Percentiles rank a stretch among this genome's conserved stretches.
Conservation (phyloP, 164 flowering plant genomes). For the Vitis amurensis region DNA sequence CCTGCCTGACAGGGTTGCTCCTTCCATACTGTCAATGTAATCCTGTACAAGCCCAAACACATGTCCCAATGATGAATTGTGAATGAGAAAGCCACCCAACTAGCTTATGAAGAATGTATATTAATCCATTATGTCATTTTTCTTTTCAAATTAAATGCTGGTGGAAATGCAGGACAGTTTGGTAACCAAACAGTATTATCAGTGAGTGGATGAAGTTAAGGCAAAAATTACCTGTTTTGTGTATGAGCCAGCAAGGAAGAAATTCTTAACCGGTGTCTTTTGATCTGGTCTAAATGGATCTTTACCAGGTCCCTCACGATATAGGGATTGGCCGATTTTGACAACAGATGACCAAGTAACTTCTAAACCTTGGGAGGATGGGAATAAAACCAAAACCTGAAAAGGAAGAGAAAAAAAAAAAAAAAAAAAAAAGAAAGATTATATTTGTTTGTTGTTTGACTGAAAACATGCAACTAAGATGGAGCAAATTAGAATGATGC, state of each 20-base stretch:
- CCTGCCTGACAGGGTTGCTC: slow-evolving; percentile 93
- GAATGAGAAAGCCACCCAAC: no score
- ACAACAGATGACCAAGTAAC: slow-evolving; percentile 94
- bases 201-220: neutral
- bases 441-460: neutral
- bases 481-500: neutral
- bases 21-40: slow-evolving; percentile 98
- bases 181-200: no score
- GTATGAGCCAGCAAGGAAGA: slow-evolving; percentile 98
- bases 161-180: no score
- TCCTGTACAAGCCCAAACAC: slow-evolving; percentile 47
- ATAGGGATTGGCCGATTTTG: slow-evolving; percentile 89
- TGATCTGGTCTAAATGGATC: slow-evolving; percentile 97
- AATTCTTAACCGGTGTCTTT: slow-evolving; percentile 82
- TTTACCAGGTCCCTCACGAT: slow-evolving; percentile 92
- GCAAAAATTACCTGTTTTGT: slow-evolving; percentile 77
- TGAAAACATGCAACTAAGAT: neutral
- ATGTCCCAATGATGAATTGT: no score
- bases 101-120: no score
- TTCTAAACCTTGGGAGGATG: slow-evolving; percentile 88
- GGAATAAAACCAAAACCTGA: slow-evolving; percentile 81
- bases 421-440: neutral
- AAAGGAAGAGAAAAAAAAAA: slow-evolving; percentile 1
- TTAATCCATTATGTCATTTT: no score
- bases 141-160: no score